Base-by-base conservation (phyloP, 176 grass and related monocot genomes). In the Zoysia japonica region DNA sequence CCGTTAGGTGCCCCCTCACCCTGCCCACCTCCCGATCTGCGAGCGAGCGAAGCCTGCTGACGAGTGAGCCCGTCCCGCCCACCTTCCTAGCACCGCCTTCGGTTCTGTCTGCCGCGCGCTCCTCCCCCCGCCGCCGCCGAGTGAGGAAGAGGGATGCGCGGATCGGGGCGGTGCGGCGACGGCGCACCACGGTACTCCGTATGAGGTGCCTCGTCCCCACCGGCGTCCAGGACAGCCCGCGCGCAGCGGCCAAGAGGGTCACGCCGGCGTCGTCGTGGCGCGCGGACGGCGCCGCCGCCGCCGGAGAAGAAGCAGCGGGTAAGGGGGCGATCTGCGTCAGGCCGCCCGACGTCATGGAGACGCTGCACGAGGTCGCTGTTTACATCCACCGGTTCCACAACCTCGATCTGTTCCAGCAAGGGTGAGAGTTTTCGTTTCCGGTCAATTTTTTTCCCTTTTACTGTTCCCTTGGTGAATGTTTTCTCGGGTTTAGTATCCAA, bases 341-440 rank as follows among this genome's bases (percentile, higher is more conserved):
- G 12, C 51, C 78, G 75, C 95, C 88, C 20, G 87, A 93, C 74
- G 77, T 91, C 75, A 75, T 97, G 77, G 94, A 97, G 79, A 97
- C 94, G 43, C 61, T 89, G 76, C 94, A 93, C 82, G 94, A 97
- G 84, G 84, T 97, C 66, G 94, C 94, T 43, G 83, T 97, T 67
- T 97, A 97, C 79, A 88, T 97, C 79, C 91, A 97, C 68, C 91
- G 94, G 8, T 97, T 97, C 85, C 91, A 97, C 82, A 97, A 97
- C 80, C 94, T 97, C 53, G 91, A 97, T 93, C 94, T 97, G 68
- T 97, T 97, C 85, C 94, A 97, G 78, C 94, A 97, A 86, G 91
- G 94, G 94, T 97, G 67, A 75, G 80, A 38, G 41, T 37, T 48
- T 65, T 40, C 15, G 39, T 78, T 48, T 87, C 66, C 61, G 6